A percentile compares a stretch with the other conserved stretches of the same genome.
These are phyloP conservation scores for Cyberlindnera bimundalis DNA, from an alignment of 805 yeast genomes.

Conservation along the genomic window DNA sequence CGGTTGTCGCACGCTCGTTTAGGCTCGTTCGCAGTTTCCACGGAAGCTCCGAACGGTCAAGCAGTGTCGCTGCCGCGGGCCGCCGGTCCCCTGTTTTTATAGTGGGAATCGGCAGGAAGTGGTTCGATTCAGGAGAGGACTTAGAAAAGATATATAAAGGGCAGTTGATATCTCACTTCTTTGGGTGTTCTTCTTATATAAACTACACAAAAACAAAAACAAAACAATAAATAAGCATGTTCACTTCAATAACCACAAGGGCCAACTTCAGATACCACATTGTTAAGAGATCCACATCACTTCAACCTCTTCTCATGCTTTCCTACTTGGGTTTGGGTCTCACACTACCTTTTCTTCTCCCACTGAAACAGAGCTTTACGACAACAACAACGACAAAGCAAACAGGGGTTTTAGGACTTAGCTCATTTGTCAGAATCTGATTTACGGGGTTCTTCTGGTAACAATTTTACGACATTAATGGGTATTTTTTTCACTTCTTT, in stretches of 20 bases:
- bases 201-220: not conserved
- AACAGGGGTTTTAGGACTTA: constrained; percentile 19
- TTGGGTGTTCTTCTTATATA: not conserved
- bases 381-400: constrained; percentile 7
- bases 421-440: constrained; percentile 20
- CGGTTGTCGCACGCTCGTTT: too few relatives aligned
- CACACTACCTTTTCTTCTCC: constrained; percentile 24
- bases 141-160: too few relatives aligned
- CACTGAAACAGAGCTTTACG: constrained; percentile 18
- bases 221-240: too few relatives aligned
- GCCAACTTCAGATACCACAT: constrained; percentile 21
- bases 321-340: constrained; percentile 22
- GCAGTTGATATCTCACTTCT: too few relatives aligned
- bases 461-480: not conserved
- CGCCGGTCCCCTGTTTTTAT: too few relatives aligned
- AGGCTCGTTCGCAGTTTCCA: too few relatives aligned
- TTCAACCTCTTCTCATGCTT: constrained; percentile 24
- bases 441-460: not conserved
- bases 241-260: constrained; percentile 14
- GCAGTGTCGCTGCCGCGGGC: too few relatives aligned
- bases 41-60: too few relatives aligned
- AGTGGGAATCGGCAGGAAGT: too few relatives aligned
- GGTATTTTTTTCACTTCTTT: not conserved
- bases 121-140: too few relatives aligned
- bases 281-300: constrained; percentile 6